Evolutionary conservation across 768 basidiomycete species (phyloP).

Genomic region (Floccularia luteovirens): DNA sequence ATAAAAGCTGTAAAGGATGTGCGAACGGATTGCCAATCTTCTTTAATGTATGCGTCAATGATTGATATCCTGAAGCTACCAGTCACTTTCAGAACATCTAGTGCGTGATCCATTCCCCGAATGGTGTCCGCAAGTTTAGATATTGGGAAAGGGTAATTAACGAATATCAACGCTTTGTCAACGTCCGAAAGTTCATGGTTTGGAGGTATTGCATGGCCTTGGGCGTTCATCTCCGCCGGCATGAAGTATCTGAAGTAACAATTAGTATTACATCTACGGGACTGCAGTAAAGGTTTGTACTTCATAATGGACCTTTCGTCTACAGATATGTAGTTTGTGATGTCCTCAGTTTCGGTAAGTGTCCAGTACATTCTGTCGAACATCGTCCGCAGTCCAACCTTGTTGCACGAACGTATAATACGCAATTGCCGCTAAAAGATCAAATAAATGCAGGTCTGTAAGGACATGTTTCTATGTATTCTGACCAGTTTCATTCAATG

Average conservation of each 20-base stretch:
- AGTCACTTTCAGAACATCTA: not conserved
- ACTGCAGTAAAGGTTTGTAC: conserved; percentile 6
- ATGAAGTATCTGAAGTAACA: conserved; percentile 9
- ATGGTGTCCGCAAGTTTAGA: not conserved
- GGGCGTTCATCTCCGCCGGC: conserved; percentile 7
- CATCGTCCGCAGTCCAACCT: conserved; percentile 4
- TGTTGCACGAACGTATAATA: conserved; percentile 6
- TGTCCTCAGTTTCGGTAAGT: conserved; percentile 9
- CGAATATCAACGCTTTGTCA: conserved; percentile 9
- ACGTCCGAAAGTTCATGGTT: conserved; percentile 5
- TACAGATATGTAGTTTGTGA: conserved; percentile 9
- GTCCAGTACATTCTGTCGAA: conserved; percentile 7
- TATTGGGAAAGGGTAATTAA: not conserved
- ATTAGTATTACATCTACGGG: not conserved
- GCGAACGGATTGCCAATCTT: not conserved
- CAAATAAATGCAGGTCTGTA: too few relatives aligned
- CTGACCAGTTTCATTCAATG: too few relatives aligned
- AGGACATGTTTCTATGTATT: too few relatives aligned
- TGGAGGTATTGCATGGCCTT: conserved; percentile 5
- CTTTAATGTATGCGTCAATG: not conserved
- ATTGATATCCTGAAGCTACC: not conserved
- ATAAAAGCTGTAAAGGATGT: not conserved
- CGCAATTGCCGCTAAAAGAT: conserved; percentile 4
- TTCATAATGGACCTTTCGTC: conserved; percentile 12
- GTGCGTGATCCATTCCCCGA: not conserved